Evolutionary conservation across 352 stramenopile species (phyloP), one percentile per base, ranked within the genome.

Genomic region (Blastocystis sp.): DNA sequence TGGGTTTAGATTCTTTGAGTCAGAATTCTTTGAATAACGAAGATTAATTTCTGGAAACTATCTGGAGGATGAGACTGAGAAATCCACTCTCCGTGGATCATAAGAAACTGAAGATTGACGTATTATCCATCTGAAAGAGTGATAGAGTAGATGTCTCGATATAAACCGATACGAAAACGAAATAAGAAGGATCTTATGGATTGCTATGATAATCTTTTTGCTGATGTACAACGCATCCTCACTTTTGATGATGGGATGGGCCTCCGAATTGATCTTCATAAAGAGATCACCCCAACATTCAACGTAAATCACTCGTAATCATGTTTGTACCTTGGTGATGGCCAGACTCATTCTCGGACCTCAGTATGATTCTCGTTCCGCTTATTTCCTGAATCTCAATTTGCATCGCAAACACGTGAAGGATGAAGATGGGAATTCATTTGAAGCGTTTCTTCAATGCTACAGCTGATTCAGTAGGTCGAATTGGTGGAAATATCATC

Each of bases 361-460:
- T 33, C 27, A n/a, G 5, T 62, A 62, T 13, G 56, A 48, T 9
- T 48, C 40, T 48, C 40, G 40, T 48, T 48, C 40, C 9, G 40
- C 40, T 9, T 48, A 48, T 48, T 48, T 48, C 9, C 40, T 48
- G 40, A 62, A 62, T 33, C 19, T 62, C 19, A 62, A 62, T 62
- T n/a, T 62, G 19, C 15, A 33, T 33, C 19, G 13, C 5, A 62
- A 62, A 62, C 56, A 33, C 6, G 56, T 62, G n/a, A 33, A 33
- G 56, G 19, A 62, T 13, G 56, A 13, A 62, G 19, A n/a, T 33
- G 19, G 19, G 3, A 6, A 33, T n/a, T 62, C 56, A 62, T 62
- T 33, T 13, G 19, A 7, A 62, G 56, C 56, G 56, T 33, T 62
- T 62, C 53, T 54, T 66, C 73, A 84, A 84, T 56, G 73, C 73